A percentile compares a stretch with the other conserved stretches of the same genome.
Conservation (phyloP, 2,329 filamentous ascomycete species). For the Triangularia verruculosa region DNA sequence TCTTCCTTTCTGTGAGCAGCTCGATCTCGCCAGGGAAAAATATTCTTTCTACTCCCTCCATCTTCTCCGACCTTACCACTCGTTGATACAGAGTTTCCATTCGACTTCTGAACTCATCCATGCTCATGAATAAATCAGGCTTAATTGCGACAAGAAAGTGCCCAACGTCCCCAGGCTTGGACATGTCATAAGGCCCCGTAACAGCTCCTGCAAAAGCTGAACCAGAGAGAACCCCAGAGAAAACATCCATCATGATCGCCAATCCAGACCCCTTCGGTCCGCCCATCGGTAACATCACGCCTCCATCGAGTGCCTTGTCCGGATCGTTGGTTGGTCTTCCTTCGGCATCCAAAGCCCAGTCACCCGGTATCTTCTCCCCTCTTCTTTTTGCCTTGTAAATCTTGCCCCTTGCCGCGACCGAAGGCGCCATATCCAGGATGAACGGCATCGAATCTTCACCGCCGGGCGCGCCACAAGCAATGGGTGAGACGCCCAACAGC, state of each 20-base stretch:
- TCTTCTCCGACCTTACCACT: conserved; percentile 53
- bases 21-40: conserved; percentile 64
- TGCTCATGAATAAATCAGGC: conserved; percentile 69
- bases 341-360: conserved; percentile 73
- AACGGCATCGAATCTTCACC: conserved; percentile 51
- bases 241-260: conserved; percentile 85
- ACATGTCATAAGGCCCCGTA: conserved; percentile 71
- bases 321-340: conserved; percentile 71
- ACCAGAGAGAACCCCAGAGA: conserved; percentile 74
- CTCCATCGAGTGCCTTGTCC: conserved; percentile 59
- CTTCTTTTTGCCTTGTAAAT: conserved; percentile 67
- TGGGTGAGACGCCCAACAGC: conserved; percentile 70
- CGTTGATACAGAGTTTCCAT: conserved; percentile 55
- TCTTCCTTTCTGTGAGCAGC: conserved; percentile 50
- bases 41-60: conserved; percentile 54
- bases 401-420: conserved; percentile 67
- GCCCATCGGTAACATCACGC: conserved; percentile 83
- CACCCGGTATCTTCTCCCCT: conserved; percentile 65
- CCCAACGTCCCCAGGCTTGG: conserved; percentile 65
- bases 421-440: conserved; percentile 73
- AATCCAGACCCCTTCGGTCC: conserved; percentile 78
- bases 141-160: conserved; percentile 73
- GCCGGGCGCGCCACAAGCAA: conserved; percentile 73
- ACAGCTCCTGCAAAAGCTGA: conserved; percentile 77
- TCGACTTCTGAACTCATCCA: conserved; percentile 65